These are phyloP conservation scores for Colletotrichum theobromicola DNA, from an alignment of 2,329 filamentous ascomycete species.

Conservation along the genomic window DNA sequence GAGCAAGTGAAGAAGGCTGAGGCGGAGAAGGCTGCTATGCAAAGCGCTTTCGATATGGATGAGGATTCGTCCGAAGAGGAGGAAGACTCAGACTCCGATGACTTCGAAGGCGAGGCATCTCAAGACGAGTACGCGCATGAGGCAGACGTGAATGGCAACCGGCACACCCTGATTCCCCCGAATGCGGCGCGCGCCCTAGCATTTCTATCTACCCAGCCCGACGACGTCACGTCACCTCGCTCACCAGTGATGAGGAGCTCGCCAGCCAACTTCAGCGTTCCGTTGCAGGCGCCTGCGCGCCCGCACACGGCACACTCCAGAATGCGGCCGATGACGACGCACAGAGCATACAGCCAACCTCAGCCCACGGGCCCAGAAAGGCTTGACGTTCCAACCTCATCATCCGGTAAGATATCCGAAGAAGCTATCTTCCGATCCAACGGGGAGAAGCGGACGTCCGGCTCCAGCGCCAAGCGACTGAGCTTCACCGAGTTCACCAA, in stretches of 20 bases:
- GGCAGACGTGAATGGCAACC: conserved; percentile 30
- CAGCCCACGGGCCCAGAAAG: conserved; percentile 38
- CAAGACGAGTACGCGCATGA: conserved; percentile 44
- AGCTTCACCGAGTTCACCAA: conserved; percentile 68
- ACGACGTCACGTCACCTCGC: conserved; percentile 34
- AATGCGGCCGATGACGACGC: conserved; percentile 46
- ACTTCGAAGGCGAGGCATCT: conserved; percentile 44
- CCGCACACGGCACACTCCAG: conserved; percentile 62
- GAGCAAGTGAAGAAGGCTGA: conserved; percentile 39
- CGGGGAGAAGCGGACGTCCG: conserved; percentile 56
- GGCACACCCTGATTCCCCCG: conserved; percentile 44
- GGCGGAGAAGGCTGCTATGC: conserved; percentile 37
- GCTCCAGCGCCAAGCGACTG: conserved; percentile 60
- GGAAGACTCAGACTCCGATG: conserved; percentile 39
- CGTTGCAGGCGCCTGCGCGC: conserved; percentile 33
- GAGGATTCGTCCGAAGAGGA: conserved; percentile 51
- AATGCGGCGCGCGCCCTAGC: conserved; percentile 55
- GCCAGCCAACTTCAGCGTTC: conserved; percentile 20
- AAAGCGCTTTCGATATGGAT: conserved; percentile 58
- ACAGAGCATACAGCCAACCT: conserved; percentile 55
- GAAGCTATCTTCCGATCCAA: conserved; percentile 35
- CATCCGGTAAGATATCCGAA: conserved; percentile 34
- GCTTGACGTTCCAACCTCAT: conserved; percentile 26
- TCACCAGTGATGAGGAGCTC: conserved; percentile 33
- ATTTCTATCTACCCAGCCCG: conserved; percentile 53